phyloP scores from a whole-genome alignment of 2,329 filamentous ascomycete species.

The Diplodia intermedia region DNA sequence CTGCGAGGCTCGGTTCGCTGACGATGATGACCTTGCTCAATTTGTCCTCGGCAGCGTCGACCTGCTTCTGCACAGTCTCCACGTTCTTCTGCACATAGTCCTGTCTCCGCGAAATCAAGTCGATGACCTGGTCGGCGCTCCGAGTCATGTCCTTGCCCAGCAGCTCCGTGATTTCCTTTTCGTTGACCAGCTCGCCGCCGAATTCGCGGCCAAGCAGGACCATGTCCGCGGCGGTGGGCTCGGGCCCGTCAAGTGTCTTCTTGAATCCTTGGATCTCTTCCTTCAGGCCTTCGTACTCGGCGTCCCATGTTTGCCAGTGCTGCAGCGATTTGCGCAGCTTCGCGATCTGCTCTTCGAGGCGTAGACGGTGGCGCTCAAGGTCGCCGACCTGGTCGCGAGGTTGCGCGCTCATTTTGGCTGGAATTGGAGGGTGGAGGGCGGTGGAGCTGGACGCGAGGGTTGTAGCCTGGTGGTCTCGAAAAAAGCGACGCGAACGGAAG shows the following conservation, averaged over 20 bases:
- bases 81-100: constrained; percentile 91
- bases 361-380: constrained; percentile 75
- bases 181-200: constrained; percentile 68
- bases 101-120: constrained; percentile 74
- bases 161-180: constrained; percentile 64
- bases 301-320: constrained; percentile 90
- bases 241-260: constrained; percentile 28
- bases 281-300: constrained; percentile 88
- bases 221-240: constrained; percentile 41
- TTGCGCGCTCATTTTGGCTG: constrained; percentile 19
- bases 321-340: constrained; percentile 77
- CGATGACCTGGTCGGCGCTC: constrained; percentile 68
- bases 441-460: not conserved
- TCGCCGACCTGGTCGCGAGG: constrained; percentile 64
- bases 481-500: constrained; percentile 29
- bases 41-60: constrained; percentile 72
- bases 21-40: constrained; percentile 68
- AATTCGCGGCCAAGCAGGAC: constrained; percentile 63
- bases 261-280: constrained; percentile 73
- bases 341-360: constrained; percentile 76
- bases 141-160: constrained; percentile 57
- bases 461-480: constrained; percentile 13
- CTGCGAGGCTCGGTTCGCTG: constrained; percentile 66
- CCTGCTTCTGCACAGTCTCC: constrained; percentile 73
- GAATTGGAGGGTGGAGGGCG: not conserved